These are phyloP conservation scores for Lactarius hengduanensis DNA, from an alignment of 768 basidiomycete species.

Conservation along the genomic window DNA sequence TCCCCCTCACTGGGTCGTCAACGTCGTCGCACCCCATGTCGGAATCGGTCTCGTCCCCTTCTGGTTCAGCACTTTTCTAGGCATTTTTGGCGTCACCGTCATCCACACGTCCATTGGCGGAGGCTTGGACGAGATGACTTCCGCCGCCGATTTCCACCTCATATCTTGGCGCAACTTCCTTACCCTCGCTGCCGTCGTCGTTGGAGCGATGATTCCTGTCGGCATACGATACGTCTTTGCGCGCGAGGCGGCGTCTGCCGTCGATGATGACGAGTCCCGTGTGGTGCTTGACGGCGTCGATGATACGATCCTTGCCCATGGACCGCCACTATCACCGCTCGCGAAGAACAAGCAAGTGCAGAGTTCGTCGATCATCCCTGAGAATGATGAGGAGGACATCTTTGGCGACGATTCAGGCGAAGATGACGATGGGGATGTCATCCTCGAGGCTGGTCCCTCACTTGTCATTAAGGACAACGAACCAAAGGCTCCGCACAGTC, in stretches of 20 bases:
- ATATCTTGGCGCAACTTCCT: conserved; percentile 92
- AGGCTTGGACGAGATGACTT: conserved; percentile 93
- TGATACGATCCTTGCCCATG: conserved; percentile 49
- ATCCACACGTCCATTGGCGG: conserved; percentile 96
- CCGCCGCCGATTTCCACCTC: conserved; percentile 88
- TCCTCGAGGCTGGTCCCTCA: conserved; percentile 74
- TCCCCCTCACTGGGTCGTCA: conserved; percentile 96
- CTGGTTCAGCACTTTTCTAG: conserved; percentile 88
- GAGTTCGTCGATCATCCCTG: conserved; percentile 35
- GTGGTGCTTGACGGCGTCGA: conserved; percentile 39
- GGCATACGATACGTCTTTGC: conserved; percentile 83
- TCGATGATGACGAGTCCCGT: conserved; percentile 38
- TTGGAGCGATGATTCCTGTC: conserved; percentile 93
- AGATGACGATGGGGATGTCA: conserved; percentile 65
- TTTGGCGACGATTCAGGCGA: conserved; percentile 38
- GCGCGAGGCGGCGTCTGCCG: conserved; percentile 49
- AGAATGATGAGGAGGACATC: conserved; percentile 30
- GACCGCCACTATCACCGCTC: conserved; percentile 46
- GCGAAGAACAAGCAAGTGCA: conserved; percentile 39
- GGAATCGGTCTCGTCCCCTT: conserved; percentile 84
- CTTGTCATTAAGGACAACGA: conserved; percentile 42
- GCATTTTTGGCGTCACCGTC: conserved; percentile 85
- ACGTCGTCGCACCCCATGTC: conserved; percentile 88
- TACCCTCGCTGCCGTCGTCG: conserved; percentile 76
- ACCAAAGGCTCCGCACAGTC: conserved; percentile 1